A percentile compares a stretch with the other conserved stretches of the same genome.
These are phyloP conservation scores for Sclerotinia trifoliorum DNA, from an alignment of 2,329 filamentous ascomycete species.

Conservation along the genomic window DNA sequence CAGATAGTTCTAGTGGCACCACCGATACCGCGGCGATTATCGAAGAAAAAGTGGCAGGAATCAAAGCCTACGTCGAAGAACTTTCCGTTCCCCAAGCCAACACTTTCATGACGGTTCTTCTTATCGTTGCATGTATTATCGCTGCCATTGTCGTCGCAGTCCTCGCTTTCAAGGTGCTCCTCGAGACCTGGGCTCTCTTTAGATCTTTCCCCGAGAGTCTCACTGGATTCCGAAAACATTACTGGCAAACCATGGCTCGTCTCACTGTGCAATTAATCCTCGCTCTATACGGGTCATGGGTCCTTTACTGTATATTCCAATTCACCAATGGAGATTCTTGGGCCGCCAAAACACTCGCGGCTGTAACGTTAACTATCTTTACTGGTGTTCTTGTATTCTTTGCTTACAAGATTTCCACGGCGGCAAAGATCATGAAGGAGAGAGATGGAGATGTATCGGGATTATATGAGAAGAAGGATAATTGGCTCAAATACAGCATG, in stretches of 20 bases:
- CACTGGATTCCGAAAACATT: slow-evolving; percentile 85
- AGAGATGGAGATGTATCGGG: slow-evolving; percentile 68
- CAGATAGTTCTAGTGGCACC: slow-evolving; percentile 30
- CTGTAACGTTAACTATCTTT: slow-evolving; percentile 75
- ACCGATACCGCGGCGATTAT: slow-evolving; percentile 40
- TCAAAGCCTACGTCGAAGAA: slow-evolving; percentile 80
- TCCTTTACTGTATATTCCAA: slow-evolving; percentile 92
- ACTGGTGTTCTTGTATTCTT: slow-evolving; percentile 81
- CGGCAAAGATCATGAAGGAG: slow-evolving; percentile 72
- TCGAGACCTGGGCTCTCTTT: slow-evolving; percentile 89
- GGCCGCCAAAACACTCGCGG: slow-evolving; percentile 83
- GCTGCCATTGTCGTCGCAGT: slow-evolving; percentile 82
- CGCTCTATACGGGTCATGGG: slow-evolving; percentile 91
- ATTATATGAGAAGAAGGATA: slow-evolving; percentile 84
- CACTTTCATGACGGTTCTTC: slow-evolving; percentile 92
- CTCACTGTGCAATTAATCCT: slow-evolving; percentile 88
- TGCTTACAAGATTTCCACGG: slow-evolving; percentile 75
- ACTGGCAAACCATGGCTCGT: slow-evolving; percentile 89
- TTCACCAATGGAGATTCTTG: slow-evolving; percentile 93
- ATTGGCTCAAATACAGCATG: slow-evolving; percentile 92
- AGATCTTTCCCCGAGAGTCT: slow-evolving; percentile 80
- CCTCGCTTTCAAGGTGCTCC: slow-evolving; percentile 83
- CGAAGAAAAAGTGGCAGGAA: slow-evolving; percentile 63
- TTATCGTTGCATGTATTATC: slow-evolving; percentile 85
- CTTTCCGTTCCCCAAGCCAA: slow-evolving; percentile 83